phyloP scores from a whole-genome alignment of 164 flowering plant genomes.

The Vitis rotundifolia region DNA sequence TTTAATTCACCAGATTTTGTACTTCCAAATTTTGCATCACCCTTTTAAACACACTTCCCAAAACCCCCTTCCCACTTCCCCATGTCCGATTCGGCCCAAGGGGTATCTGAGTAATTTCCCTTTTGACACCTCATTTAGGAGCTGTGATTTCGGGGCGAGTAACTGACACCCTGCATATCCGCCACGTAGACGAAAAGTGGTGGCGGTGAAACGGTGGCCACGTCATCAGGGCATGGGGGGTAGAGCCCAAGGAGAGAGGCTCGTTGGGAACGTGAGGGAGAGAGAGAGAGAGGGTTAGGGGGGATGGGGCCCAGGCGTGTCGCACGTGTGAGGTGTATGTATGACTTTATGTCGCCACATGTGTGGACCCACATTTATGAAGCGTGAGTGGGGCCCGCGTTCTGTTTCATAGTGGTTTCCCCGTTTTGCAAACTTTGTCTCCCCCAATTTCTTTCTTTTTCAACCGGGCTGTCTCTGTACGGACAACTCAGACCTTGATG shows the following conservation, averaged over 20 bases:
- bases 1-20: too few relatives aligned
- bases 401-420: constrained; percentile 15
- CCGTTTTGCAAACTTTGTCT: constrained; percentile 10
- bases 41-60: too few relatives aligned
- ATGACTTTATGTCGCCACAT: not conserved
- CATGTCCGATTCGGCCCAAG: too few relatives aligned
- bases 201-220: not conserved
- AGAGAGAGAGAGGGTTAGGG: too few relatives aligned
- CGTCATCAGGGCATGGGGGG: constrained; percentile 2
- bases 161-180: constrained; percentile 10
- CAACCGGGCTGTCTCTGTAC: constrained; percentile 9
- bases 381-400: constrained; percentile 17
- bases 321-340: constrained; percentile 8
- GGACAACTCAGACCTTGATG: constrained; percentile 10
- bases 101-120: too few relatives aligned
- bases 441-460: not conserved
- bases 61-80: too few relatives aligned
- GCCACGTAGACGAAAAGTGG: constrained; percentile 6
- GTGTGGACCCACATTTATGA: not conserved
- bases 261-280: constrained; percentile 9
- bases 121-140: too few relatives aligned
- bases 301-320: constrained; percentile 6
- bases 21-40: too few relatives aligned
- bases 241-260: not conserved
- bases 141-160: not conserved